These are phyloP conservation scores for Marsdenia floribunda DNA, from an alignment of 257 asterid genomes.

Conservation along the genomic window DNA sequence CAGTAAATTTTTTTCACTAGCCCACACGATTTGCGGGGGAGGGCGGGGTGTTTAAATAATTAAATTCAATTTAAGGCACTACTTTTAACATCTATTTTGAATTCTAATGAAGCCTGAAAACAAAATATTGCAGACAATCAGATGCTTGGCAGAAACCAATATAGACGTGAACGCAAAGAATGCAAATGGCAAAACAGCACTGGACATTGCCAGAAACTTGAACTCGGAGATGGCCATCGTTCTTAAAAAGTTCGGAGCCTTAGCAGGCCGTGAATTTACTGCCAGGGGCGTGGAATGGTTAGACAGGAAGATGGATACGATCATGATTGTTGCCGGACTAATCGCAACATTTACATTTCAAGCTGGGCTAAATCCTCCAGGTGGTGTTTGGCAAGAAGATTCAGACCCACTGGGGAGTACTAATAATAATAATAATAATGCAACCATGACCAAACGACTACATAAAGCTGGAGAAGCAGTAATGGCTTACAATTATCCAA, in stretches of 20 bases:
- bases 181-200: conserved; percentile 8
- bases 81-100: too few species aligned
- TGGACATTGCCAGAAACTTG: not conserved
- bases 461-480: conserved; percentile 43
- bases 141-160: not conserved
- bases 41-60: too few species aligned
- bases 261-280: not conserved
- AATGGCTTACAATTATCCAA: conserved; percentile 35
- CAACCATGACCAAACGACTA: not conserved
- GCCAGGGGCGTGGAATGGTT: not conserved
- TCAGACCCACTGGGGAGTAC: not conserved
- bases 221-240: not conserved
- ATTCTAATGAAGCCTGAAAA: too few species aligned
- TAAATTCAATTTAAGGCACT: too few species aligned
- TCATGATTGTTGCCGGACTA: conserved; percentile 13
- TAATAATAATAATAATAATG: too few species aligned
- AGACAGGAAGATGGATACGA: conserved; percentile 8
- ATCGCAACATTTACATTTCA: conserved; percentile 16
- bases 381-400: conserved; percentile 16
- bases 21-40: too few species aligned
- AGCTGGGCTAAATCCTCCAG: conserved; percentile 32
- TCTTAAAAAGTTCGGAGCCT: not conserved
- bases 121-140: conserved; percentile 10
- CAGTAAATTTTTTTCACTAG: too few species aligned
- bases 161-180: conserved; percentile 11